Evolutionary conservation across 176 grass and related monocot genomes (phyloP), one percentile per base, ranked within the genome.

Genomic region (Avena insularis): DNA sequence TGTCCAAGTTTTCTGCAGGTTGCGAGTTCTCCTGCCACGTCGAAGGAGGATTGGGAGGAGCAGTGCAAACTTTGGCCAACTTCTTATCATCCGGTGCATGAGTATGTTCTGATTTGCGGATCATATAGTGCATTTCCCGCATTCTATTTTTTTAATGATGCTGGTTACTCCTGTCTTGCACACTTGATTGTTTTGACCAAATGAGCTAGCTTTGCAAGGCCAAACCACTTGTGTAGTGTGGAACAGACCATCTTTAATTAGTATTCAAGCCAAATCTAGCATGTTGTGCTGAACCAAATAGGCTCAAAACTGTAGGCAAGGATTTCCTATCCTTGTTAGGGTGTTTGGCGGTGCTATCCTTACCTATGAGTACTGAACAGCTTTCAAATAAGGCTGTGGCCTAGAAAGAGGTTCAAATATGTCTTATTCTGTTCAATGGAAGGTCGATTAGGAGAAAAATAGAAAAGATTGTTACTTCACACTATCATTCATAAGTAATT

Each of bases 51-150:
- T 60, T 94, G 92, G 95, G 89, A 97, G 71, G 89, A 95, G 76
- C 95, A 95, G 11, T 95, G 91, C 87, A 95, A 90, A 88, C 68
- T 93, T 71, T 97, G 95, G 95, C 95, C 95, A 86, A 93, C 95
- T 67, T 97, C 92, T 57, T 95, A 90, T 65, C 95, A 97, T 90
- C 92, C 95, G 17, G 55, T 82, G 45, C 83, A 81, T 51, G 81
- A 91, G 95, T 95, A 82, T 88, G 62, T 79, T 75, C 6, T 49
- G 19, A 81, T 35, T 64, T 64, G 31, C 1, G 13, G 23, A 31
- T 48, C 27, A 69, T 4, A 45, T 86, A 57, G 17, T 79, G n/a
- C 50, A 84, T 80, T 83, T 85, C 38, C 1, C 64, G 7, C 40
- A 0, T 85, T 84, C 29, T 75, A 6, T 53, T 69, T 25, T 43